Base-by-base conservation (phyloP, 2,329 filamentous ascomycete genomes). In the Lecanicillium sp. region DNA sequence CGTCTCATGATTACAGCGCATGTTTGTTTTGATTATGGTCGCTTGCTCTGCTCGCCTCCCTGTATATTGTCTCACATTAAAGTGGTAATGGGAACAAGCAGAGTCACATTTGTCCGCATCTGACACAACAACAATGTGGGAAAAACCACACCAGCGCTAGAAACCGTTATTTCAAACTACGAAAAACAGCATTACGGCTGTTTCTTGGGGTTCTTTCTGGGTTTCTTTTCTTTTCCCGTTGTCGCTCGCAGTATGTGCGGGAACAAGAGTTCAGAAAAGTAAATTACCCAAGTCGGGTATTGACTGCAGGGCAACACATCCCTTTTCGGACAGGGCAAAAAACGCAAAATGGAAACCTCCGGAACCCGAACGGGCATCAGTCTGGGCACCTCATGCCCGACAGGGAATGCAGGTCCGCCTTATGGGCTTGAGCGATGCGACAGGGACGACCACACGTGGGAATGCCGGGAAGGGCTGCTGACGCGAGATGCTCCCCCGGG, bases 31-130 rank as follows among this genome's bases (percentile, higher is more conserved):
- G 7, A 12, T 7, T 12, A 12, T 7, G 26, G 37, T 23, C 14
- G 37, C 37, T 39, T 9, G 35, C 21, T 10, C 19, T 14, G 14
- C n/a, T 27, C 21, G 12, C 20, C 14, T 24, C 37, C 23, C 37
- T 39, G 8, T 14, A n/a, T 27, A 5, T 17, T 39, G 37, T 39
- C 37, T 39, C 37, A 27, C 12, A 9, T 27, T 39, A 26, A 17
- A 17, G 27, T 39, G 37, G 23, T 14, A 39, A 24, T 39, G n/a
- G n/a, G n/a, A n/a, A n/a, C n/a, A n/a, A 27, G 14, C 23, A 39
- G 36, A 39, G 36, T 26, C 36, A 39, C 20, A 39, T 39, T 39
- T 37, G 35, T 39, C n/a, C 37, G 37, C 37, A 14, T 27, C 21
- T 17, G 37, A 39, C 37, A 39, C 37, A 24, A 21, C 14, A 39